These are phyloP conservation scores for Calendula officinalis DNA, from an alignment of 129 eudicot species.

Conservation along the genomic window DNA sequence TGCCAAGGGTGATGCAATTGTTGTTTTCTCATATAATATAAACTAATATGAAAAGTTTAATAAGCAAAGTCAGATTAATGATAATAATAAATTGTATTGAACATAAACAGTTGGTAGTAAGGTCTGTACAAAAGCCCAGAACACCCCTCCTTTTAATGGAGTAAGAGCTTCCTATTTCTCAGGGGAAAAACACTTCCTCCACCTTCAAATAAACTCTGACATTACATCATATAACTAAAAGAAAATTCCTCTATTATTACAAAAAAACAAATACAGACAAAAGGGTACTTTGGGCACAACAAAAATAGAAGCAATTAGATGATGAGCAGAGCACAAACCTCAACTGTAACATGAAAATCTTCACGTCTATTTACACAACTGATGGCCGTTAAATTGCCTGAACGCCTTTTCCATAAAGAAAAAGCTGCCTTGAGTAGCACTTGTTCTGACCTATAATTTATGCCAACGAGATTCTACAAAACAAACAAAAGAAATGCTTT, in stretches of 20 bases:
- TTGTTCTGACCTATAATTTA: conserved; percentile 15
- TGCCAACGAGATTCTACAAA: conserved; percentile 28
- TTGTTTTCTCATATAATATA: too few relatives aligned
- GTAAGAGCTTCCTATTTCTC: conserved; percentile 29
- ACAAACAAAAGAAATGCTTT: conserved; percentile 1
- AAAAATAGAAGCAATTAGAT: conserved; percentile 33
- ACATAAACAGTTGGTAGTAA: conserved; percentile 29
- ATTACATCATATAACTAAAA: not conserved
- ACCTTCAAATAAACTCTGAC: conserved; percentile 1
- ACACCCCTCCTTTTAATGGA: conserved; percentile 23
- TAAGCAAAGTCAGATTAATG: too few relatives aligned
- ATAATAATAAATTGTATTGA: too few relatives aligned
- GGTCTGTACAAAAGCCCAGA: conserved; percentile 33
- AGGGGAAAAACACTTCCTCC: conserved; percentile 23
- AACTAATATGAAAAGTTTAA: too few relatives aligned
- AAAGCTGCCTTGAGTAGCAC: conserved; percentile 14
- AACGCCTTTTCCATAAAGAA: not conserved
- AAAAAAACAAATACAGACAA: conserved; percentile 5
- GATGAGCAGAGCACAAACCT: conserved; percentile 28
- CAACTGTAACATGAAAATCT: conserved; percentile 19
- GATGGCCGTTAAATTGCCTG: conserved; percentile 9
- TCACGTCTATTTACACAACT: conserved; percentile 34
- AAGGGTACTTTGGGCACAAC: conserved; percentile 20
- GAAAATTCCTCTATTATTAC: conserved; percentile 14
- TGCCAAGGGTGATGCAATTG: too few relatives aligned